These are phyloP conservation scores for Persicaria maculosa DNA, from an alignment of 148 eudicot genomes.

Conservation along the genomic window DNA sequence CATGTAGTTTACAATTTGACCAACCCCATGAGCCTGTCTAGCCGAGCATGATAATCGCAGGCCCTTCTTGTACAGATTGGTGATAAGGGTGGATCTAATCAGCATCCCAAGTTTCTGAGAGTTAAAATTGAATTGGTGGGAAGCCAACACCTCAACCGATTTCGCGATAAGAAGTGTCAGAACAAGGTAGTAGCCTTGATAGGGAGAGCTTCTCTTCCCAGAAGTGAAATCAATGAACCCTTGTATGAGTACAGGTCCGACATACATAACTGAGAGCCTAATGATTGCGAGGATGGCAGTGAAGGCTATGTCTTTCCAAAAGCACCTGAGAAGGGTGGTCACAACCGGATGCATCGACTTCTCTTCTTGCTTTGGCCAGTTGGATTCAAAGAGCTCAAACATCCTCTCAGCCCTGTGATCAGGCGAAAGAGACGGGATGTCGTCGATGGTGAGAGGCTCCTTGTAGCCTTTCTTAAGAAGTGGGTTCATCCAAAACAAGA, in stretches of 20 bases:
- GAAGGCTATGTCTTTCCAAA: slow-evolving; percentile 62
- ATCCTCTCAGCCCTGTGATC: slow-evolving; percentile 60
- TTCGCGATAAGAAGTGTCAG: slow-evolving; percentile 55
- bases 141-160: slow-evolving; percentile 55
- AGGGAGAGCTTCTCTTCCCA: slow-evolving; percentile 51
- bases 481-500: slow-evolving; percentile 88
- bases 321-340: slow-evolving; percentile 64
- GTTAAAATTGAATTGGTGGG: slow-evolving; percentile 82
- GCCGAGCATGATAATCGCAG: slow-evolving; percentile 69
- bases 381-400: slow-evolving; percentile 57
- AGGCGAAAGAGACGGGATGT: slow-evolving; percentile 73
- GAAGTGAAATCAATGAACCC: slow-evolving; percentile 64
- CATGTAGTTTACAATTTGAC: slow-evolving; percentile 95
- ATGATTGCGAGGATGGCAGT: slow-evolving; percentile 74
- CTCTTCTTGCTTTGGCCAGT: slow-evolving; percentile 72
- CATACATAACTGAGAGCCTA: slow-evolving; percentile 72
- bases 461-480: slow-evolving; percentile 63
- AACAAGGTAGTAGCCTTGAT: slow-evolving; percentile 81
- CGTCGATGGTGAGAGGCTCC: slow-evolving; percentile 47
- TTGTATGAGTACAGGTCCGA: slow-evolving; percentile 73
- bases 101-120: slow-evolving; percentile 87
- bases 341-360: slow-evolving; percentile 67
- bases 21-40: slow-evolving; percentile 80
- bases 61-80: slow-evolving; percentile 82
- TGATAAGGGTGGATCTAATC: slow-evolving; percentile 66